Conservation (phyloP, 139 green algal genomes). For the Picochlorum sp. region DNA sequence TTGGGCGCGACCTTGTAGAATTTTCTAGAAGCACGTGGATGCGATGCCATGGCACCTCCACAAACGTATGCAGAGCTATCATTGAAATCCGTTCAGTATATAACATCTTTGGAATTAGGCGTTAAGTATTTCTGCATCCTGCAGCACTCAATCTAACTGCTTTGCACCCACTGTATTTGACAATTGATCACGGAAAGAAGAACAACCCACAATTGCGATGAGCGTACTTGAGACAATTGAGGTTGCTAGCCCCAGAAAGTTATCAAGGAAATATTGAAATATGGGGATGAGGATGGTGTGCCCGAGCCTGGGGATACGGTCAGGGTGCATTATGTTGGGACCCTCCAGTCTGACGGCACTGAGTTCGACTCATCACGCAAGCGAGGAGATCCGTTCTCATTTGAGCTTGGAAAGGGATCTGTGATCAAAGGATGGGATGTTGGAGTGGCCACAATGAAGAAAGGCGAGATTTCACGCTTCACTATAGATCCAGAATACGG, state of each 20-base stretch:
- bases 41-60: no score
- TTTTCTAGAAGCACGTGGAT: no score
- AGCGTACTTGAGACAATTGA: no score
- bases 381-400: constrained; percentile 78
- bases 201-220: no score
- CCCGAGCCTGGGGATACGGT: constrained; percentile 77
- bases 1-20: no score
- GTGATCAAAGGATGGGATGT: constrained; percentile 97
- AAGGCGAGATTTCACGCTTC: constrained; percentile 62
- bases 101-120: no score
- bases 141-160: no score
- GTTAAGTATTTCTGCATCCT: no score
- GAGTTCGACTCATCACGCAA: constrained; percentile 91
- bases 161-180: no score
- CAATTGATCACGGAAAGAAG: no score
- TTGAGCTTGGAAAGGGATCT: constrained; percentile 62
- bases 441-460: constrained; percentile 88
- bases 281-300: constrained; percentile 57
- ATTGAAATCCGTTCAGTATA: no score
- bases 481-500: constrained; percentile 70
- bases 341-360: constrained; percentile 72
- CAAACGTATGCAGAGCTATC: no score
- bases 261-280: constrained; percentile 70
- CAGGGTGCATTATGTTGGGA: constrained; percentile 94
- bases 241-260: constrained; percentile 20